Percentiles rank a stretch among this genome's conserved stretches.
Evolutionary conservation across 31 red algal genomes (phyloP).

Genomic region (Endocladia muricata): DNA sequence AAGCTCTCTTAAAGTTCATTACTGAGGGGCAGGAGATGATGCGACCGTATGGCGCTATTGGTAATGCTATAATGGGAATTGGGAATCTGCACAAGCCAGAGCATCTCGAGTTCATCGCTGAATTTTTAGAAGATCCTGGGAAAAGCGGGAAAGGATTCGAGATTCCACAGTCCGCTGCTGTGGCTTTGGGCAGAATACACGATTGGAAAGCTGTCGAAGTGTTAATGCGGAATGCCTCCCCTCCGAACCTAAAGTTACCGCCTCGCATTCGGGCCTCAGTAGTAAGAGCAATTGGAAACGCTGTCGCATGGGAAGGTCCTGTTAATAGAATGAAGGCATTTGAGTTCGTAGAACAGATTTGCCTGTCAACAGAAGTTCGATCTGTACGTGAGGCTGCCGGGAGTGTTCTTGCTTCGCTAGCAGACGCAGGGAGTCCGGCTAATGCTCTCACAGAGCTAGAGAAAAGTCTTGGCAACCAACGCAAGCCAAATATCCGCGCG

Average conservation of each 20-base stretch:
- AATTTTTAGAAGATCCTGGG: slow-evolving; percentile 28
- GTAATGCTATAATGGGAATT: slow-evolving; percentile 33
- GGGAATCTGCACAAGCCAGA: slow-evolving; percentile 41
- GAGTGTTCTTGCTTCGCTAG: slow-evolving; percentile 28
- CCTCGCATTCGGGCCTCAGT: slow-evolving; percentile 24
- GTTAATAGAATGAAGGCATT: slow-evolving; percentile 43
- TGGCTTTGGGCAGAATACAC: slow-evolving; percentile 38
- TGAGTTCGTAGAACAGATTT: slow-evolving; percentile 47
- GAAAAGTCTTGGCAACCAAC: slow-evolving; percentile 29
- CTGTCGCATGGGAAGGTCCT: slow-evolving; percentile 25
- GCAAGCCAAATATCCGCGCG: slow-evolving; percentile 24
- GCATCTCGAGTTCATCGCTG: slow-evolving; percentile 32
- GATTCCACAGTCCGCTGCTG: slow-evolving; percentile 43
- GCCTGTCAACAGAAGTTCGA: slow-evolving; percentile 7
- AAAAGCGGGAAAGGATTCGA: slow-evolving; percentile 52
- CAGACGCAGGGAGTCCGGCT: slow-evolving; percentile 38
- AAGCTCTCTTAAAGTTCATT: slow-evolving; percentile 42
- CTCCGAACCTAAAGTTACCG: slow-evolving; percentile 24
- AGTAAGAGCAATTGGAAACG: slow-evolving; percentile 29
- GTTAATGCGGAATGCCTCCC: slow-evolving; percentile 29
- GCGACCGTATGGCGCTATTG: slow-evolving; percentile 59
- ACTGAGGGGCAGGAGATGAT: slow-evolving; percentile 52
- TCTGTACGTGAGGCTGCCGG: slow-evolving; percentile 34
- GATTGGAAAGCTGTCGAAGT: slow-evolving; percentile 62
- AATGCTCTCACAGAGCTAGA: slow-evolving; percentile 40